A percentile compares a stretch with the other conserved stretches of the same genome.
phyloP scores from a whole-genome alignment of 345 rosid species.

The Linum tenue region DNA sequence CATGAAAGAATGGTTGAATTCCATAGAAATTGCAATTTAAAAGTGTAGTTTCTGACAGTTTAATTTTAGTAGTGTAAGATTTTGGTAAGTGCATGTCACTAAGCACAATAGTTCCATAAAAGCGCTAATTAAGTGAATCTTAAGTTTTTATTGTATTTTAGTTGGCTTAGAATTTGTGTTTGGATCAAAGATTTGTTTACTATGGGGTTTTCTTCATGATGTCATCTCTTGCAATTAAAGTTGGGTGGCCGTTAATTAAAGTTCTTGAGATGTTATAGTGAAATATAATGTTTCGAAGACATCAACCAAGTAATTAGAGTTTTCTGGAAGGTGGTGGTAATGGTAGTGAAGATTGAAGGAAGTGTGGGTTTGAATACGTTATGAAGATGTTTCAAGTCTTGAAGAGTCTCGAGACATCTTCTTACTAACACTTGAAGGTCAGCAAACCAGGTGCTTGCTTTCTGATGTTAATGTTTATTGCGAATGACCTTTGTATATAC shows the following conservation, averaged over 20 bases:
- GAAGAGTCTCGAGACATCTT: slow-evolving; percentile 95
- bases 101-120: neutral
- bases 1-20: neutral
- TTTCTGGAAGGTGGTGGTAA: slow-evolving; percentile 92
- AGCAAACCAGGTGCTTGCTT: slow-evolving; percentile 98
- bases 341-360: slow-evolving; percentile 98
- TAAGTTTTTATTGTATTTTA: neutral
- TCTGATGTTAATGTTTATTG: slow-evolving; percentile 58
- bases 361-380: slow-evolving; percentile 91
- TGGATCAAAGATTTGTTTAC: slow-evolving; percentile 6
- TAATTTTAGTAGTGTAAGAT: neutral
- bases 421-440: slow-evolving; percentile 84
- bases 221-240: slow-evolving; percentile 36
- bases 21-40: neutral
- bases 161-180: neutral
- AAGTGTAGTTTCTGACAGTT: too few species aligned
- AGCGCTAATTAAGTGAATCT: neutral
- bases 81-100: neutral
- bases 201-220: slow-evolving; percentile 28
- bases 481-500: slow-evolving; percentile 39
- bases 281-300: slow-evolving; percentile 89
- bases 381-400: slow-evolving; percentile 97
- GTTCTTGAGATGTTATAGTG: slow-evolving; percentile 89
- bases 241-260: slow-evolving; percentile 56
- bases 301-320: slow-evolving; percentile 90